Conservation (phyloP, 768 basidiomycete species). For the Termitomyces heimii region DNA sequence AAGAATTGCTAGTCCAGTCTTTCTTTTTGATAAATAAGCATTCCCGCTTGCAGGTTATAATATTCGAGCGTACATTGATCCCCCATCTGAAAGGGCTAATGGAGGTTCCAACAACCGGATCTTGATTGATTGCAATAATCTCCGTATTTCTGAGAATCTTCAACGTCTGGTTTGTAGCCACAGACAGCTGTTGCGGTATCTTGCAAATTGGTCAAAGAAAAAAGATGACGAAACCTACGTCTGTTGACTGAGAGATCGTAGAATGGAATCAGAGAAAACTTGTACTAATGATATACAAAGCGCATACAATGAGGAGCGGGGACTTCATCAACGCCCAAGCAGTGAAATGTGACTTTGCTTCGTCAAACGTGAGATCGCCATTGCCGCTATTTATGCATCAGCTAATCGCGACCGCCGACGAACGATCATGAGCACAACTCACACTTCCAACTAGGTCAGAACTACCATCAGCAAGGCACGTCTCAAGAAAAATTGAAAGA, state of each 20-base stretch:
- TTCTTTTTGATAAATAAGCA: background rate
- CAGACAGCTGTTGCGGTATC: slow-evolving; percentile 26
- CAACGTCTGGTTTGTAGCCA: slow-evolving; percentile 42
- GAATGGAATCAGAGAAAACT: background rate
- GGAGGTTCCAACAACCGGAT: slow-evolving; percentile 54
- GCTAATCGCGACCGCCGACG: background rate
- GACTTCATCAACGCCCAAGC: slow-evolving; percentile 69
- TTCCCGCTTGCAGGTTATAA: background rate
- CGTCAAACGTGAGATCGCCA: slow-evolving; percentile 54
- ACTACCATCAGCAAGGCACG: background rate
- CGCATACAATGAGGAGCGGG: slow-evolving; percentile 41
- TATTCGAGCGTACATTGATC: slow-evolving; percentile 38
- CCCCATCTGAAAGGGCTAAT: slow-evolving; percentile 70
- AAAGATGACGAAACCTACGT: slow-evolving; percentile 6
- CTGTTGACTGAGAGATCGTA: slow-evolving; percentile 9
- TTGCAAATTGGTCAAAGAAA: background rate
- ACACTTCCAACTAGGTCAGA: slow-evolving; percentile 46
- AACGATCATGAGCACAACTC: slow-evolving; percentile 5
- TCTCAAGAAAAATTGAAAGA: background rate
- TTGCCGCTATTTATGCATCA: slow-evolving; percentile 42
- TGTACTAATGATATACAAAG: background rate
- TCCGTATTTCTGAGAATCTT: slow-evolving; percentile 58
- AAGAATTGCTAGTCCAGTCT: slow-evolving; percentile 31
- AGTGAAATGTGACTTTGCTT: slow-evolving; percentile 66
- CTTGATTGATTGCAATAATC: slow-evolving; percentile 66